Base-by-base conservation (phyloP, 805 yeast species). In the Lipomyces yamanashiensis region DNA sequence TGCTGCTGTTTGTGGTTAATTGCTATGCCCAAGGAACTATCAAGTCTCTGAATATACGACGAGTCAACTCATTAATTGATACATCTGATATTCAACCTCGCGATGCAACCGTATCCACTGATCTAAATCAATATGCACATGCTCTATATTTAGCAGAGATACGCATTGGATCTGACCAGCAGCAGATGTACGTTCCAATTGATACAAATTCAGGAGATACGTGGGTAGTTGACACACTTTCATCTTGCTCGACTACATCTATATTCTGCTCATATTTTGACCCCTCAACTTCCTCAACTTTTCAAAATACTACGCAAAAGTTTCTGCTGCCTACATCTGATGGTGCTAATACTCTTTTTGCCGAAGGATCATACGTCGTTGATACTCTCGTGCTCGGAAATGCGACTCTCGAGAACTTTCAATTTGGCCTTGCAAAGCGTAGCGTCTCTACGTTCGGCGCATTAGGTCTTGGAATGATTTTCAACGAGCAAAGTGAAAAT, bases 121-220 rank as follows among this genome's bases (percentile, higher is more conserved):
- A 28, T 28, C 19, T 59, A 9, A 19, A 53, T 1, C 54, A 60
- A 36, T 55, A 17, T 41, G 17, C 36, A n/a, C 36, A 44, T 7
- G 37, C 41, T 10, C 66, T 57, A 55, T 77, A 76, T 68, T 56
- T 71, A 39, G 72, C 76, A 5, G 63, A 67, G 36, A 67, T 79
- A 33, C 37, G 69, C 13, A 54, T 89, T 2, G 95, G 95, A 8
- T 82, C 90, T 0, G 80, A 84, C 2, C 70, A 75, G 2, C 87
- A 87, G 69, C 71, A 76, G 2, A 77, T 87, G 7, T 76, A 76
- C 2, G 84, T 87, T 6, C 74, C 84, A 50, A 74, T 89, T 17
- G 95, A 89, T 72, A 89, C 93, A 2, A 95, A 93, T 1, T 87
- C 92, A 0, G 81, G 88, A 1, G 95, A 89, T 71, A 73, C 88